phyloP scores from a whole-genome alignment of 306 rosid genomes.

The Prunus dulcis region DNA sequence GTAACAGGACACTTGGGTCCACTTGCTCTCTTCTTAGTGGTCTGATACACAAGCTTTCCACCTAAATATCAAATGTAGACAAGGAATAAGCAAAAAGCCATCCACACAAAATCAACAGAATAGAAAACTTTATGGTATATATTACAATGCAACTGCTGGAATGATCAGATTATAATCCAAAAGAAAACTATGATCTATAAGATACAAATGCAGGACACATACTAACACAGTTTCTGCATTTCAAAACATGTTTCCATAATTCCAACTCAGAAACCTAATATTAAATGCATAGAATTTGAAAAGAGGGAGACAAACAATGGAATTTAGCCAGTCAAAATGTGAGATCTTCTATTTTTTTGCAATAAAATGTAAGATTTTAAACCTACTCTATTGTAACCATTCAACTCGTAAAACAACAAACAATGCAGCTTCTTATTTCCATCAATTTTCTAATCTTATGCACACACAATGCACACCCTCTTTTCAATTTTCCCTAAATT shows the following conservation, averaged over 20 bases:
- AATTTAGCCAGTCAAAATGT: not conserved
- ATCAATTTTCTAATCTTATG: not conserved
- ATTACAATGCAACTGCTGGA: not conserved
- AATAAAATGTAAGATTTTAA: not conserved
- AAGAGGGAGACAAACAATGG: not conserved
- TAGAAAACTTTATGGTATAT: not conserved
- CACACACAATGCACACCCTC: not conserved
- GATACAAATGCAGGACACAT: not conserved
- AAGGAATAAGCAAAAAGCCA: too few relatives aligned
- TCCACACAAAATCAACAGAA: not conserved
- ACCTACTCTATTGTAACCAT: not conserved
- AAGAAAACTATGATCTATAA: not conserved
- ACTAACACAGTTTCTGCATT: not conserved
- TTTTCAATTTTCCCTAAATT: not conserved
- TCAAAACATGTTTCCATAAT: not conserved
- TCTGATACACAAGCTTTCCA: slow-evolving; percentile 34
- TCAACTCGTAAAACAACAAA: not conserved
- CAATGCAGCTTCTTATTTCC: not conserved
- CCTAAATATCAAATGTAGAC: slow-evolving; percentile 5
- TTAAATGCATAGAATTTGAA: not conserved
- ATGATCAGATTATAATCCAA: not conserved
- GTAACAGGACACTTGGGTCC: slow-evolving; percentile 36
- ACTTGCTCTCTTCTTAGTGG: slow-evolving; percentile 34
- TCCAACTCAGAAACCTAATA: not conserved
- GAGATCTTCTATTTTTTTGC: not conserved